Evolutionary conservation across 1,284 basidiomycete species (phyloP), one percentile per base, ranked within the genome.

Genomic region (Sanguinoderma infundibulare): DNA sequence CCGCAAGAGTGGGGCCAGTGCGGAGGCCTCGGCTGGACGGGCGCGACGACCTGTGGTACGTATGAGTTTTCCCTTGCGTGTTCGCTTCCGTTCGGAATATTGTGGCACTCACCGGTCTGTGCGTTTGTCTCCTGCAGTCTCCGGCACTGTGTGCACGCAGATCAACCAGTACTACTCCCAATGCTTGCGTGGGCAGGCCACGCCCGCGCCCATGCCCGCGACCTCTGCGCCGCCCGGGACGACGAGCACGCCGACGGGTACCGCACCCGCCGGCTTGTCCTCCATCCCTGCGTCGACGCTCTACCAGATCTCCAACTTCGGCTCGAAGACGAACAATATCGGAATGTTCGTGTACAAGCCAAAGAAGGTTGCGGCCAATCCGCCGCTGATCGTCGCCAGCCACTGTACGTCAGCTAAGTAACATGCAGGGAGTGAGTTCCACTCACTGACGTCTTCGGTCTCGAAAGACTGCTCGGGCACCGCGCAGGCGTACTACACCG

Each of bases 291-390:
- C 65, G 12, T 67, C 65, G 47, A 65, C 63, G 14, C 59, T 70
- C 4, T 52, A 60, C 36, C 69, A 71, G 64, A 63, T 73, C 57
- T 64, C 60, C 15, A 69, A 77, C 72, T 81, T 81, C 66, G 81
- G 82, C 7, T 57, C 77, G 44, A 85, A 84, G 72, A 83, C 84
- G 7, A 85, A 80, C 57, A 79, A 80, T 64, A 80, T 84, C 34
- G 68, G 71, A 49, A 79, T 83, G 75, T 83, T 73, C 68, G 70
- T 81, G 17, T 85, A 86, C 76, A 77, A 74, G 65, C 83, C 84
- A 2, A 69, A 77, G 9, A 73, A 69, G 24, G 74, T 84, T 22
- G 75, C 73, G 2, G 54, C 75, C 54, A 75, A 76, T 3, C 79
- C 82, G 0, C 42, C 64, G 0, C 32, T 85, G 36, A 81, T 85